phyloP scores from a whole-genome alignment of 768 basidiomycete species.

The Pulveroboletus ravenelii region DNA sequence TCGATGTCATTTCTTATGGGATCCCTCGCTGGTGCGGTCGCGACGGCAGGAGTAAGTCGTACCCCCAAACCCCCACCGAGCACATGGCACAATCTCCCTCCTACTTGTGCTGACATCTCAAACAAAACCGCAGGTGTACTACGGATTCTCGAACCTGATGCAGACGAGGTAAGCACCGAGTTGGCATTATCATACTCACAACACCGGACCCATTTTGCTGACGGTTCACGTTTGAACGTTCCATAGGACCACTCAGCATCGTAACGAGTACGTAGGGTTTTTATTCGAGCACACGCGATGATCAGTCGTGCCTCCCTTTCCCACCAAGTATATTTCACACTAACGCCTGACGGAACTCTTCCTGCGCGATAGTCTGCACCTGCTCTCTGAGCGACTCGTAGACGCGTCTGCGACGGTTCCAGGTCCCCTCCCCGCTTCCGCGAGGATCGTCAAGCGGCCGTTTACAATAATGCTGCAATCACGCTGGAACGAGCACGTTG shows the following conservation, averaged over 20 bases:
- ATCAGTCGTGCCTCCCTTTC: not conserved
- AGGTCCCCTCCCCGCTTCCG: slow-evolving; percentile 52
- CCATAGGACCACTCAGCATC: slow-evolving; percentile 50
- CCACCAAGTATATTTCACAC: not conserved
- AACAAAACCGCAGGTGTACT: slow-evolving; percentile 49
- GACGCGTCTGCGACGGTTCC: slow-evolving; percentile 44
- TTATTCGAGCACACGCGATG: not conserved
- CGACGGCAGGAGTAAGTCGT: slow-evolving; percentile 55
- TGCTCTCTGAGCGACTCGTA: slow-evolving; percentile 46
- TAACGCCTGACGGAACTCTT: not conserved
- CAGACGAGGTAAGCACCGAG: slow-evolving; percentile 40
- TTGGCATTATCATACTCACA: not conserved
- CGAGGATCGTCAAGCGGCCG: slow-evolving; percentile 45
- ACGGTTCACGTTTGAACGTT: not conserved
- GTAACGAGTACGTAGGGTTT: slow-evolving; percentile 40
- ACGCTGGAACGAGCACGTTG: slow-evolving; percentile 58
- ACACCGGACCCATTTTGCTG: not conserved
- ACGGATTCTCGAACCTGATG: slow-evolving; percentile 65
- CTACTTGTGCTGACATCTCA: not conserved
- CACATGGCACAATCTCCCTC: not conserved
- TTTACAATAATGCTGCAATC: slow-evolving; percentile 47
- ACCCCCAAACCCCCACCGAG: not conserved
- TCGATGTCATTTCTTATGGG: slow-evolving; percentile 58
- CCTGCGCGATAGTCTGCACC: slow-evolving; percentile 40
- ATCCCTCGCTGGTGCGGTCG: slow-evolving; percentile 65